Base-by-base conservation (phyloP, 345 rosid species). In the Populus ilicifolia region DNA sequence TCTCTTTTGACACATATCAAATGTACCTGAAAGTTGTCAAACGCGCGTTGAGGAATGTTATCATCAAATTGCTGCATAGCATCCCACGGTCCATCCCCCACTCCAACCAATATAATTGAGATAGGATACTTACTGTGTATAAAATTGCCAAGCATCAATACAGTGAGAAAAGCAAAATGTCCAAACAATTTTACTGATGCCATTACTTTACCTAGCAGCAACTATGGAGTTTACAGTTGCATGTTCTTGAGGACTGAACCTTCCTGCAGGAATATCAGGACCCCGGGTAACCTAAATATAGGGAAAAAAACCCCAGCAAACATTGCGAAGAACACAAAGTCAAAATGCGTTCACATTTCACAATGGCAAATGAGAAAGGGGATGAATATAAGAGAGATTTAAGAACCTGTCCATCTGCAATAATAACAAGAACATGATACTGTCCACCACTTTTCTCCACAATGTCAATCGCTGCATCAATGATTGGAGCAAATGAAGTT, bases 71-170 rank as follows among this genome's bases (percentile, higher is more conserved):
- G 89, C 77, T 93, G 73, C 99, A 95, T 89, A 27, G 97, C 85
- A 74, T 95, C 91, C 99, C 99, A 95, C 17, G 99, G 98, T 74
- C 99, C 99, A 85, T 94, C 98, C 75, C 99, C 99, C 48, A 94
- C 94, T 67, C 99, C 99, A 78, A 94, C 90, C 85, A 94, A 85
- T 84, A 94, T 79, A 11, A 94, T 94, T 25, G 99, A 94, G 76
- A 94, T 88, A 71, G 98, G 96, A 80, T 85, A 90, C 14, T 85
- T 88, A 84, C 99, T 95, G 87, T 75, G 75, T 33, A 36, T 16
- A 35, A 67, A 76, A 74, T 78, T 25, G 44, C 6, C 61, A 83
- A 64, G 1, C 39, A 82, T 83, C 41, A 87, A 72, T 43, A 70
- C 72, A 67, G 69, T 38, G 35, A 54, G 38, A 75, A 73, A 69